Percentiles rank a stretch among this genome's conserved stretches.
These are phyloP conservation scores for Blastobotrys terrestris DNA, from an alignment of 805 yeast genomes.

Conservation along the genomic window DNA sequence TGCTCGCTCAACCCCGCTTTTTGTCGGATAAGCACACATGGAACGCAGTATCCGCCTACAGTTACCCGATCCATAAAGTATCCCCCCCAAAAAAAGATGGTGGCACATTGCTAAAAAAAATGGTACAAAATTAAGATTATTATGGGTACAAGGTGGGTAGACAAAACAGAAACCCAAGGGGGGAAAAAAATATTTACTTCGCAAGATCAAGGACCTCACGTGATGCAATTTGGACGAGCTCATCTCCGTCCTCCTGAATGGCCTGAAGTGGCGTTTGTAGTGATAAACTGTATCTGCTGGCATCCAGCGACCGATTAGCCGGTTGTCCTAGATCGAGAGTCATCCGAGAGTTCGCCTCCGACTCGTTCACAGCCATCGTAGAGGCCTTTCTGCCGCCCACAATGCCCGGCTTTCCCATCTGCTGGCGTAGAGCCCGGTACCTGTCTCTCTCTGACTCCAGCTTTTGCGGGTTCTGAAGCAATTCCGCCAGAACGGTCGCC, in stretches of 20 bases:
- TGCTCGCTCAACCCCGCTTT: too few relatives aligned
- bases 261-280: slow-evolving; percentile 13
- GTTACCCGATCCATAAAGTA: too few relatives aligned
- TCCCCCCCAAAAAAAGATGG: background rate
- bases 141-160: background rate
- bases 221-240: slow-evolving; percentile 8
- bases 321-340: slow-evolving; percentile 7
- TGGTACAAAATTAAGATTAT: background rate
- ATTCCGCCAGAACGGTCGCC: slow-evolving; percentile 23
- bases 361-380: background rate
- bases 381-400: slow-evolving; percentile 10
- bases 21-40: too few relatives aligned
- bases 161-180: background rate
- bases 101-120: background rate
- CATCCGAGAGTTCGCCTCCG: background rate
- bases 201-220: slow-evolving; percentile 2
- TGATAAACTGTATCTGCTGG: slow-evolving; percentile 15
- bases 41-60: too few relatives aligned
- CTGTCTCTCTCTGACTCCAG: slow-evolving; percentile 24
- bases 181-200: background rate
- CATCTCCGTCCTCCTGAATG: slow-evolving; percentile 15
- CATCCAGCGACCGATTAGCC: background rate
- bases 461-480: slow-evolving; percentile 23
- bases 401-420: slow-evolving; percentile 25
- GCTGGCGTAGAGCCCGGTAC: slow-evolving; percentile 25